Conservation (phyloP, 73 alveolate genomes). For the Halteria grandinella region DNA sequence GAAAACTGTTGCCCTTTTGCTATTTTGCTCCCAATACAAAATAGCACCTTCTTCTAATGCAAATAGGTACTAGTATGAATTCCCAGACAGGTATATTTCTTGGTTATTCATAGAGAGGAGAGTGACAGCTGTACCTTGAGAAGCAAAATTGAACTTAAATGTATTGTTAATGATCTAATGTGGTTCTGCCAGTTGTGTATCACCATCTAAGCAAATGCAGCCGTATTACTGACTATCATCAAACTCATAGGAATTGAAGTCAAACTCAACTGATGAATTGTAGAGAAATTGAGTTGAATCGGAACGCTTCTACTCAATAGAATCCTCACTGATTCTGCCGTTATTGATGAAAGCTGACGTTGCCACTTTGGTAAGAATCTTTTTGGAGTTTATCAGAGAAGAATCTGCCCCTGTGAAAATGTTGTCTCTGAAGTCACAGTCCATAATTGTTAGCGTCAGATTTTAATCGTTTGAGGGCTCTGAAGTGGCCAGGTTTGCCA, state of each 20-base stretch:
- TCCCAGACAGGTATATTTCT: background rate
- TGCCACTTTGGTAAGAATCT: background rate
- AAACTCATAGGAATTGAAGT: background rate
- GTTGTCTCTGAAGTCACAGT: background rate
- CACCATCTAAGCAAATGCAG: constrained; percentile 2
- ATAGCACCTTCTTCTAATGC: constrained; percentile 20
- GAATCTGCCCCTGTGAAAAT: background rate
- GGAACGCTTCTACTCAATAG: too few species aligned
- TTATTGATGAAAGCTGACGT: background rate
- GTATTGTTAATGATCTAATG: constrained; percentile 20
- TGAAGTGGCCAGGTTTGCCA: too few species aligned
- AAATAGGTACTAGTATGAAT: background rate
- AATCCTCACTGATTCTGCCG: background rate
- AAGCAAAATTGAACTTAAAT: constrained; percentile 20
- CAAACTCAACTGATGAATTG: too few species aligned
- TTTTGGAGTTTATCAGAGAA: background rate
- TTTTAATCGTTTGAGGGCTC: too few species aligned
- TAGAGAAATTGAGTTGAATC: too few species aligned
- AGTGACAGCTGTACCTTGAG: constrained; percentile 16
- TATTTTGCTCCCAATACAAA: background rate
- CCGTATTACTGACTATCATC: background rate
- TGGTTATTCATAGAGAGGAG: too few species aligned
- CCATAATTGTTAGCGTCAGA: too few species aligned
- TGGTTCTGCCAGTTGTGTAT: constrained; percentile 3
- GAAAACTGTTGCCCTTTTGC: constrained; percentile 11